Conservation (phyloP, 1,284 basidiomycete species). For the Trametes hirsuta region DNA sequence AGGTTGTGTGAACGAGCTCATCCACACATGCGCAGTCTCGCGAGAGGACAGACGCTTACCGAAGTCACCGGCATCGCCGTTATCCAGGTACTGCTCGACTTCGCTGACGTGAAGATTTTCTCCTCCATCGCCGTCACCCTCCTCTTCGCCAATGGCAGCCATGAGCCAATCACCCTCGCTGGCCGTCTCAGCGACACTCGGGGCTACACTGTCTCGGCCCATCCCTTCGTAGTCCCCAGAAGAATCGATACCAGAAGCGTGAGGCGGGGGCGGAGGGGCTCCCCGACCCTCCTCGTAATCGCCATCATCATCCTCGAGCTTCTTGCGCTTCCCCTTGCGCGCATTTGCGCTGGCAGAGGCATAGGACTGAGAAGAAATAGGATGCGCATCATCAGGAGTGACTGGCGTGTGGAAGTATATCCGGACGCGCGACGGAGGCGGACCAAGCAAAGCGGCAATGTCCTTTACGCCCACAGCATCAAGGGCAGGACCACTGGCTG, state of each 20-base stretch:
- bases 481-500: constrained; percentile 10
- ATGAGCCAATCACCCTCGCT: constrained; percentile 84
- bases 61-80: constrained; percentile 43
- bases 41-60: constrained; percentile 45
- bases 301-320: constrained; percentile 80
- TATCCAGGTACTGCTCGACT: constrained; percentile 40
- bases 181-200: constrained; percentile 67
- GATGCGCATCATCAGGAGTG: constrained; percentile 74
- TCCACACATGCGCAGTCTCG: constrained; percentile 36
- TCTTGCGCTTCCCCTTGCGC: constrained; percentile 81
- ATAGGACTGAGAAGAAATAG: constrained; percentile 53
- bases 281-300: constrained; percentile 72
- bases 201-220: constrained; percentile 65
- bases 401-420: constrained; percentile 89
- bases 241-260: constrained; percentile 35
- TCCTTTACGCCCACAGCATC: constrained; percentile 35
- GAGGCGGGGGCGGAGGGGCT: constrained; percentile 62
- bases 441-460: constrained; percentile 33
- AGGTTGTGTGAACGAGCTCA: constrained; percentile 33
- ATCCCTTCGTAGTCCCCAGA: constrained; percentile 45
- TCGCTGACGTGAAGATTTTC: constrained; percentile 51
- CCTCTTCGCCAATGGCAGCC: constrained; percentile 77
- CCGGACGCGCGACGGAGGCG: constrained; percentile 77
- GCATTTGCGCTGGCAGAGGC: constrained; percentile 49
- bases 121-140: constrained; percentile 50